Percentiles rank a stretch among this genome's conserved stretches.
These are phyloP conservation scores for Argentina anserina DNA, from an alignment of 306 rosid species.

Conservation along the genomic window DNA sequence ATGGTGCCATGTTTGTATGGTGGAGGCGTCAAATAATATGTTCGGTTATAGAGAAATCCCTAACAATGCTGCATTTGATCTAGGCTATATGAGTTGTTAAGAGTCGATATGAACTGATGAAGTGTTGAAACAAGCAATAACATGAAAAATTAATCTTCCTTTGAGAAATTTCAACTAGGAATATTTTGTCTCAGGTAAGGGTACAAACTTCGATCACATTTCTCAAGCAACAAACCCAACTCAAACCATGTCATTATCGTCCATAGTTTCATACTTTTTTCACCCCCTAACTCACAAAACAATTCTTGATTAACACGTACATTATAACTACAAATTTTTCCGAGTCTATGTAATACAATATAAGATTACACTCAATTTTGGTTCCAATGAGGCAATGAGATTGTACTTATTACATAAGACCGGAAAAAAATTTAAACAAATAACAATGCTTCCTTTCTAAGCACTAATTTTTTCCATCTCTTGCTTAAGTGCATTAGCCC, in stretches of 20 bases:
- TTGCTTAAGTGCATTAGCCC: slow-evolving; percentile 82
- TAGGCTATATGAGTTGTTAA: too few relatives aligned
- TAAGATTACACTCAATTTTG: slow-evolving; percentile 18
- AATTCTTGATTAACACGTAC: not conserved
- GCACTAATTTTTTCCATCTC: slow-evolving; percentile 86
- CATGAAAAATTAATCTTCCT: too few relatives aligned
- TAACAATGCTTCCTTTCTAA: slow-evolving; percentile 27
- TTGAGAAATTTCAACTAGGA: too few relatives aligned
- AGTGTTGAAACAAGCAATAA: too few relatives aligned
- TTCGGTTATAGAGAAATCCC: too few relatives aligned
- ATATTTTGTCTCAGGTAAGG: too few relatives aligned
- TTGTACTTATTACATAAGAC: slow-evolving; percentile 5
- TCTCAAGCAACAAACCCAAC: not conserved
- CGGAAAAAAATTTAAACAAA: slow-evolving; percentile 14
- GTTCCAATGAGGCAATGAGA: slow-evolving; percentile 23
- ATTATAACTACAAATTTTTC: not conserved
- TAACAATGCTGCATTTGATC: too few relatives aligned
- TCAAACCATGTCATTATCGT: not conserved
- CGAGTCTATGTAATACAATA: not conserved
- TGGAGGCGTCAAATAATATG: too few relatives aligned
- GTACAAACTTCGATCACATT: too few relatives aligned
- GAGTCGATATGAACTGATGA: too few relatives aligned
- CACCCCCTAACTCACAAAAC: not conserved
- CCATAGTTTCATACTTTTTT: not conserved
- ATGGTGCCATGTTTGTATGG: not conserved